Base-by-base conservation (phyloP, 352 stramenopile genomes). In the Poterioochromonas sp. region DNA sequence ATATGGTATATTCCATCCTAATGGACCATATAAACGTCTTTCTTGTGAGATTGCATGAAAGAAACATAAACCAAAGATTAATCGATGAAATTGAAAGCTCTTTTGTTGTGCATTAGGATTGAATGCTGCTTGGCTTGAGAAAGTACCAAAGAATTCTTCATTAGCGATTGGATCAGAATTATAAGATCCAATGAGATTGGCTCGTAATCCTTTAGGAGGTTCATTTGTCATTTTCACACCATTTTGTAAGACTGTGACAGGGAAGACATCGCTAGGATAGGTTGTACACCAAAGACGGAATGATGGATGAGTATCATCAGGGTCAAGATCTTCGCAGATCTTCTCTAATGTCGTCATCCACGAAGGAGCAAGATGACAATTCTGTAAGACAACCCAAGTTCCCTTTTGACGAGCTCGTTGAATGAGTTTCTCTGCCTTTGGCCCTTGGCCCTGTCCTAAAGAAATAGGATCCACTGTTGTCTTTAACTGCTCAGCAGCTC, bases 201-300 rank as follows among this genome's bases (percentile, higher is more conserved):
- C 89, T 26, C 91, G 85, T 12, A 97, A 80, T 1, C 92, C 92
- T 77, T 94, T 91, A 0, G 92, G 92, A 3, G 92, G 90, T 78
- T 97, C 92, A 54, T 95, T 93, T 5, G 92, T 97, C 91, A 97
- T 97, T 81, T 97, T 97, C n/a, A 97, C 90, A 39, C 91, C 91
- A 82, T 96, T 97, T 83, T 97, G 92, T 34, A 97, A 85, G 49
- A 97, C 89, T 0, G 91, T 90, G 0, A 93, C 89, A 0, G 92
- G 92, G 79, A 97, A 97, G 18, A 96, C 90, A 65, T 93, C 86
- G 22, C 89, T 94, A 34, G 92, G 92, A 77, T 96, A 97, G 41
- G 91, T 96, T 20, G 92, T 97, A 79, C 89, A 95, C 92, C 92
- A 97, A 34, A 97, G 80, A 26, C 92, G 87, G 81, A 97, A 97